Evolutionary conservation across 2,329 filamentous ascomycete species (phyloP).

Genomic region (Colletotrichum sp.): DNA sequence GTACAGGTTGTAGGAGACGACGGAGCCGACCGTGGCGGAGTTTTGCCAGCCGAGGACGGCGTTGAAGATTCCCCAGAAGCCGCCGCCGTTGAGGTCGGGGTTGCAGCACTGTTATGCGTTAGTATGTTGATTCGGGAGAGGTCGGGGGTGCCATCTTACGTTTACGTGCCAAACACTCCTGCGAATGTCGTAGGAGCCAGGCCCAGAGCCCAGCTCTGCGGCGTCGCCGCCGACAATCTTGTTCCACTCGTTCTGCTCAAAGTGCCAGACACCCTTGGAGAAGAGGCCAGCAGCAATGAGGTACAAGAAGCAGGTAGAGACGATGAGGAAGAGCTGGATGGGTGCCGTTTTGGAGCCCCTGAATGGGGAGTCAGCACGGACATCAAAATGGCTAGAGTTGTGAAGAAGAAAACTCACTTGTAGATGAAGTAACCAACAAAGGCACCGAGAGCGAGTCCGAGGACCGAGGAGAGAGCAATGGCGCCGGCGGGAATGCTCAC

Average conservation of each 20-base stretch:
- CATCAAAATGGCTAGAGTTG: no score
- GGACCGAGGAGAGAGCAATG: slow-evolving; percentile 73
- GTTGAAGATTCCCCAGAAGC: slow-evolving; percentile 77
- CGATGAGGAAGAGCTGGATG: slow-evolving; percentile 74
- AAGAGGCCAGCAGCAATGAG: slow-evolving; percentile 82
- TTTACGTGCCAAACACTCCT: slow-evolving; percentile 85
- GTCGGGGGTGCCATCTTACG: slow-evolving; percentile 40
- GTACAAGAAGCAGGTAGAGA: slow-evolving; percentile 81
- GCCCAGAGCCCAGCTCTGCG: slow-evolving; percentile 55
- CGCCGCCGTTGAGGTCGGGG: slow-evolving; percentile 66
- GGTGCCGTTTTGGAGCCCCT: slow-evolving; percentile 33
- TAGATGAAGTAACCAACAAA: slow-evolving; percentile 74
- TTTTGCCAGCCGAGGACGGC: slow-evolving; percentile 67
- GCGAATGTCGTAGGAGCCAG: slow-evolving; percentile 79
- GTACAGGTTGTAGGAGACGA: slow-evolving; percentile 24
- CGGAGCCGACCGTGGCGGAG: slow-evolving; percentile 24
- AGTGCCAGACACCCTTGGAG: slow-evolving; percentile 74
- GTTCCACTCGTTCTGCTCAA: slow-evolving; percentile 71
- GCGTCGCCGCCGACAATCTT: slow-evolving; percentile 62
- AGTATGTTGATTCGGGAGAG: slow-evolving; percentile 34
- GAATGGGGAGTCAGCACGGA: slow-evolving; percentile 47
- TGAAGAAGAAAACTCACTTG: slow-evolving; percentile 51
- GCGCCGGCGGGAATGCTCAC: slow-evolving; percentile 70
- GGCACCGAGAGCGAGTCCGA: slow-evolving; percentile 67
- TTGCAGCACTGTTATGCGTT: slow-evolving; percentile 61